Evolutionary conservation across 139 green algal species (phyloP), one percentile per base, ranked within the genome.

Genomic region (Mychonastes homosphaera): DNA sequence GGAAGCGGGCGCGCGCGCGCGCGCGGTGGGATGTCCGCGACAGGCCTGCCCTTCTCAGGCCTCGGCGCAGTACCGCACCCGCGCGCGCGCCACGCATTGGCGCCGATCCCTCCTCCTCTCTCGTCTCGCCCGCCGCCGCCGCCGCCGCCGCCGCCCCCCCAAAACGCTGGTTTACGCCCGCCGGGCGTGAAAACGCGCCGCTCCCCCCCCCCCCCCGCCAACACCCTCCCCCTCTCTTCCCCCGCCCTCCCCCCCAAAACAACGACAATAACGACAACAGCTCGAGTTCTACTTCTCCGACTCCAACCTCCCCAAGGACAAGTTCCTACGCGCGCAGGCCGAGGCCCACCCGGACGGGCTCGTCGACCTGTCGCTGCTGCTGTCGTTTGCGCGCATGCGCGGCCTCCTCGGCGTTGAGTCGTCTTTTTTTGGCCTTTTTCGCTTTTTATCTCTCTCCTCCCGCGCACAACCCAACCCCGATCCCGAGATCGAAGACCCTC

Each of bases 281-380:
- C 62, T 96, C 0, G 88, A 96, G 68, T 96, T 94, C 46, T 96
- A 96, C 60, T 94, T 96, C 71, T 81, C 72, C 33, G 86, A 94
- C 62, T 84, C 69, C 78, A 96, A 96, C 72, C 64, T 92, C 24
- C 83, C 83, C 3, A 80, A 84, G 35, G 88, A 96, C 62, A 72
- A 70, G 44, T 96, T 94, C 62, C 47, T 96, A 57, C 68, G 67
- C 30, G 64, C 76, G 15, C 67, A 87, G 44, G 70, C 90, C 8
- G 45, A 77, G 5, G 61, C 64, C 10, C 64, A 88, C 44, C 38
- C 73, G 2, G 78, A 90, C n/a, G 77, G 74, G 86, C 76, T 79
- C 71, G 84, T 94, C 0, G 70, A 82, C 32, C 56, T 94, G 7
- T 67, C 68, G 1, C 55, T 91, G 18, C 62, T 94, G 18, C 77